Conservation (phyloP, 345 rosid species). For the Gossypium ekmanianum region DNA sequence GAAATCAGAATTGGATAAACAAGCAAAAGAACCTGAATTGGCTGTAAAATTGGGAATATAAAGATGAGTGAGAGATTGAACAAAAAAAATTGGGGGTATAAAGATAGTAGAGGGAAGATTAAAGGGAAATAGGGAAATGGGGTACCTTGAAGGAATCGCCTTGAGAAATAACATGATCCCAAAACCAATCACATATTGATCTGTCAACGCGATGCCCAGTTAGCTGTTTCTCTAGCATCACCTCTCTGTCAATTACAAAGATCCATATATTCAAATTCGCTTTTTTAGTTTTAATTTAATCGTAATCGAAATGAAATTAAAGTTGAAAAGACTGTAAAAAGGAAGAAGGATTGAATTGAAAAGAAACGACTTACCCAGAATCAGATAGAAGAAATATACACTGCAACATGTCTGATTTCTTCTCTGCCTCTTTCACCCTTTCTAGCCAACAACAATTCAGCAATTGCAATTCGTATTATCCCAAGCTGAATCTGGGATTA, state of each 20-base stretch:
- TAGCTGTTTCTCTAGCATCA: conserved; percentile 95
- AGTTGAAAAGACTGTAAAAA: conserved; percentile 8
- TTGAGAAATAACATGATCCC: conserved; percentile 77
- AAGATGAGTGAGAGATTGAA: conserved; percentile 11
- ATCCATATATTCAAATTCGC: conserved; percentile 7
- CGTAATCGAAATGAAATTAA: background rate
- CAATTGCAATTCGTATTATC: background rate
- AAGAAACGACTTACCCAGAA: conserved; percentile 65
- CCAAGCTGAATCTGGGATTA: background rate
- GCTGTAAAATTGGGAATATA: background rate
- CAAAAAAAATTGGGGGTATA: background rate
- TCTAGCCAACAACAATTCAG: background rate
- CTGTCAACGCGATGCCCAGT: conserved; percentile 93
- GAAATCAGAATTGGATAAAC: conserved; percentile 6
- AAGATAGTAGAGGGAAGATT: background rate
- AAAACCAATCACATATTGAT: conserved; percentile 90
- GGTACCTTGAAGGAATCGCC: conserved; percentile 70
- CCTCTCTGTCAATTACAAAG: conserved; percentile 51
- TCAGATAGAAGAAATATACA: conserved; percentile 92
- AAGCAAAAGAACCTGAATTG: conserved; percentile 3
- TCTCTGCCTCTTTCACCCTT: conserved; percentile 11
- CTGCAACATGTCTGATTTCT: conserved; percentile 57
- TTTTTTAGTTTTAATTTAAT: background rate
- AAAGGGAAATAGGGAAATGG: background rate
- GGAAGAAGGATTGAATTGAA: background rate